Percentiles rank a stretch among this genome's conserved stretches.
phyloP scores from a whole-genome alignment of 2,329 filamentous ascomycete genomes.

The Coccinonectria pachysandricola region DNA sequence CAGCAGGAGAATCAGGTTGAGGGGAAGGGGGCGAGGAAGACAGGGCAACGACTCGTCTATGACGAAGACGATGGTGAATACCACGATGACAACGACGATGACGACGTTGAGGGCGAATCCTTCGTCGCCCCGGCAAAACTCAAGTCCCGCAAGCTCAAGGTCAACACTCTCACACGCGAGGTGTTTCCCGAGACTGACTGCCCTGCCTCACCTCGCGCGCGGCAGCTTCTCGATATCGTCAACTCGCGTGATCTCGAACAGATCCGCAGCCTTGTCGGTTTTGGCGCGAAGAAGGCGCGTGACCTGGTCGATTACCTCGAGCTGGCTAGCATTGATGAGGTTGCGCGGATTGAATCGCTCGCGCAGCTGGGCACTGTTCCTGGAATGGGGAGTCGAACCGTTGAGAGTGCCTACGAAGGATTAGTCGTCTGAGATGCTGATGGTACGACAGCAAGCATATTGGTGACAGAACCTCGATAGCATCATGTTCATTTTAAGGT shows the following conservation, averaged over 20 bases:
- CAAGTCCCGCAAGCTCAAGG: conserved; percentile 22
- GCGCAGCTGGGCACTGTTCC: conserved; percentile 43
- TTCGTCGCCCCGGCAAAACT: conserved; percentile 17
- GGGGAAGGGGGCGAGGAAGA: conserved; percentile 20
- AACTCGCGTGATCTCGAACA: conserved; percentile 59
- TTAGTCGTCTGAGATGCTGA: conserved; percentile 23
- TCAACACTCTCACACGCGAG: conserved; percentile 18
- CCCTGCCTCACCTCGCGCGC: conserved; percentile 43
- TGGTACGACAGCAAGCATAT: conserved; percentile 14
- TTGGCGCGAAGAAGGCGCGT: conserved; percentile 61
- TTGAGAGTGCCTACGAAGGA: conserved; percentile 47
- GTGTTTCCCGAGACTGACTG: conserved; percentile 31
- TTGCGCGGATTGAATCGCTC: conserved; percentile 35
- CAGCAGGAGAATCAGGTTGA: conserved; percentile 12
- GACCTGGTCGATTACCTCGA: conserved; percentile 49
- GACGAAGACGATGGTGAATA: conserved; percentile 30
- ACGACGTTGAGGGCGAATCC: conserved; percentile 28
- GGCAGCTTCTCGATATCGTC: conserved; percentile 56
- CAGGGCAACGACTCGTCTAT: conserved; percentile 16
- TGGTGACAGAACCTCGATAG: no score
- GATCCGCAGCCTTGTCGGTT: conserved; percentile 58
- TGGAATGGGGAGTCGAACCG: conserved; percentile 45
- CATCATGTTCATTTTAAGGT: no score
- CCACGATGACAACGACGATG: conserved; percentile 30
- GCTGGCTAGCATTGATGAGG: conserved; percentile 29